A percentile compares a stretch with the other conserved stretches of the same genome.
These are phyloP conservation scores for Paspalum notatum DNA, from an alignment of 176 grass and related monocot genomes.

Conservation along the genomic window DNA sequence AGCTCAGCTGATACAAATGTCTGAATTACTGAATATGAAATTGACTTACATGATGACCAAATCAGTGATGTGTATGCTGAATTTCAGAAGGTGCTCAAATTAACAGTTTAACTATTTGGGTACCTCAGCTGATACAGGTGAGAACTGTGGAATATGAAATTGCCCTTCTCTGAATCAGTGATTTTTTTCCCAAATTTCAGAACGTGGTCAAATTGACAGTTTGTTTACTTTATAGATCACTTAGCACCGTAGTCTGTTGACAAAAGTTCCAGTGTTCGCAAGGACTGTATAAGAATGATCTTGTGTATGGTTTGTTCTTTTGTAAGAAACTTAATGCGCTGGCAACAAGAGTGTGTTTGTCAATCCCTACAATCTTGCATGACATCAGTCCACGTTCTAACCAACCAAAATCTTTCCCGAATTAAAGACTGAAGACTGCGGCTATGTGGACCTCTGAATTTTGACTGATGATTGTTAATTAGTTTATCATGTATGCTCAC, in stretches of 20 bases:
- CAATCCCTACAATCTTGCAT: not conserved
- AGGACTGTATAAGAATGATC: not conserved
- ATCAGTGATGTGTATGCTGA: not conserved
- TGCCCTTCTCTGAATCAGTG: not conserved
- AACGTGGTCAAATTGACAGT: not conserved
- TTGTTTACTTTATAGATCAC: not conserved
- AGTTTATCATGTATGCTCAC: not conserved
- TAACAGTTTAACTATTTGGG: not conserved
- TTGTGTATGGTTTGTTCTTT: not conserved
- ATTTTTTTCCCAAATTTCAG: not conserved
- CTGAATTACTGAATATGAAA: not conserved
- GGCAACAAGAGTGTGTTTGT: slow-evolving; percentile 18
- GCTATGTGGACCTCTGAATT: slow-evolving; percentile 4
- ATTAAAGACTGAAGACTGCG: slow-evolving; percentile 31
- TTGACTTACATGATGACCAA: not conserved
- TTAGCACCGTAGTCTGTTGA: slow-evolving; percentile 35
- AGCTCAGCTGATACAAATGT: slow-evolving; percentile 14
- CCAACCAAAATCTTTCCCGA: slow-evolving; percentile 9
- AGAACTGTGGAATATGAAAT: not conserved
- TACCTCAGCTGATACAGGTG: not conserved
- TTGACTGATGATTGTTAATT: not conserved
- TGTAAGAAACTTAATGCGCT: not conserved
- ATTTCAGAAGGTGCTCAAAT: slow-evolving; percentile 17
- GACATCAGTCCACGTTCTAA: slow-evolving; percentile 37
- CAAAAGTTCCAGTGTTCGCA: not conserved